Percentiles rank a stretch among this genome's conserved stretches.
Conservation (phyloP, 1,139 yeast genomes). For the Hyphopichia khmerensis region DNA sequence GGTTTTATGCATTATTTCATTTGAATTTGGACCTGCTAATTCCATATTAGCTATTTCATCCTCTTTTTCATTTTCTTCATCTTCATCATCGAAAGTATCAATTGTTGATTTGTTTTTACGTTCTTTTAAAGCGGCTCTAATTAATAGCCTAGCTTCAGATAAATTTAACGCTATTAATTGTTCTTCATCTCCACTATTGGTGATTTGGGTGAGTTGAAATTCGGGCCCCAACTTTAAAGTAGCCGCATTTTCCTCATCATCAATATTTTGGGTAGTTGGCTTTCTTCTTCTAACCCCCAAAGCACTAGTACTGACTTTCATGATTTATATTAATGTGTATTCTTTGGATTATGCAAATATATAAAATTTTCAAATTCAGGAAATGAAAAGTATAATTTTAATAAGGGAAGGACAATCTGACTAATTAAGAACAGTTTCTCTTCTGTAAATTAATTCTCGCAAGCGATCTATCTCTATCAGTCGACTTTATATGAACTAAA, state of each 20-base stretch:
- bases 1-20: constrained; percentile 84
- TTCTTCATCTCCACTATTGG: constrained; percentile 75
- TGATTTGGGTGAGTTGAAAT: constrained; percentile 76
- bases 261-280: constrained; percentile 60
- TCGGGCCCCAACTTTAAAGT: constrained; percentile 87
- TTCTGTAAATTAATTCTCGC: too few species aligned
- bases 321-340: too few species aligned
- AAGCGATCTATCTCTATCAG: too few species aligned
- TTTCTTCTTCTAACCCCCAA: constrained; percentile 74
- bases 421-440: not conserved
- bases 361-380: not conserved
- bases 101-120: constrained; percentile 45
- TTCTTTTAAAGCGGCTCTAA: constrained; percentile 86
- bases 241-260: constrained; percentile 88
- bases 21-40: constrained; percentile 60
- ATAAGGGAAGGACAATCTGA: not conserved
- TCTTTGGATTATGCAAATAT: not conserved
- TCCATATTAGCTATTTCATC: constrained; percentile 68
- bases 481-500: too few species aligned
- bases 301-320: constrained; percentile 91
- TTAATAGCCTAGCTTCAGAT: constrained; percentile 84
- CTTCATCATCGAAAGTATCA: constrained; percentile 33
- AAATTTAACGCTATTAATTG: constrained; percentile 81
- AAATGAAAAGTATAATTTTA: not conserved
- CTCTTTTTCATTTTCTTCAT: constrained; percentile 50